Evolutionary conservation across 2,329 filamentous ascomycete species (phyloP), one percentile per base, ranked within the genome.

Genomic region (Talaromyces rugulosus): DNA sequence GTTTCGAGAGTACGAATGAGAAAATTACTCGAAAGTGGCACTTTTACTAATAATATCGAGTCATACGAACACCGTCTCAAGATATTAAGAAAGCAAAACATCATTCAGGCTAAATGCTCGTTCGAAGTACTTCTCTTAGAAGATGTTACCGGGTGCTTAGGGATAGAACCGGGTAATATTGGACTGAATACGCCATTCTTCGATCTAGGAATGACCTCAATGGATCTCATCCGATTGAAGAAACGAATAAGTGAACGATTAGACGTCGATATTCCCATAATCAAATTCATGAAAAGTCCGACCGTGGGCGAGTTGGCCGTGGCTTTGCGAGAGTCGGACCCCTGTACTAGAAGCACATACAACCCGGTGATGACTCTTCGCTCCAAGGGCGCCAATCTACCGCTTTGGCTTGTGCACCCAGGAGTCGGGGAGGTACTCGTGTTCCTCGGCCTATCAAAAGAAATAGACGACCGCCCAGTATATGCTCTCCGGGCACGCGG

Each of bases 401-500:
- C 1, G 62, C 52, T 75, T 2, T 75, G 71, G 67, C 69, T 77
- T 23, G 62, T 78, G 2, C 76, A 78, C 59, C 75, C 76, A 0
- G 77, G 74, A 2, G 70, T 72, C 7, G 76, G 76, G 27, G 75
- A 78, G 53, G 67, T 78, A 28, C 69, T 79, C 0, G 72, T 76
- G 58, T 79, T 77, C 65, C 60, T 78, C n/a, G 68, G 68, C n/a
- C 65, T 78, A 2, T 65, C 66, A 2, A 62, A 66, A 14, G 60
- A 66, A 63, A 36, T 84, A 30, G 59, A 66, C 33, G 73, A 73
- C 66, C 71, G 83, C 5, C 78, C 81, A 0, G 63, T 85, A 23
- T 80, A 81, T 64, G 81, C 79, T 1, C 65, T 83, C 1, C 75
- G 80, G 1, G 76, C 81, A 0, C 70, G 72, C 3, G 80, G 80